Evolutionary conservation across 345 rosid species (phyloP).

Genomic region (Chamaenerion angustifolium): DNA sequence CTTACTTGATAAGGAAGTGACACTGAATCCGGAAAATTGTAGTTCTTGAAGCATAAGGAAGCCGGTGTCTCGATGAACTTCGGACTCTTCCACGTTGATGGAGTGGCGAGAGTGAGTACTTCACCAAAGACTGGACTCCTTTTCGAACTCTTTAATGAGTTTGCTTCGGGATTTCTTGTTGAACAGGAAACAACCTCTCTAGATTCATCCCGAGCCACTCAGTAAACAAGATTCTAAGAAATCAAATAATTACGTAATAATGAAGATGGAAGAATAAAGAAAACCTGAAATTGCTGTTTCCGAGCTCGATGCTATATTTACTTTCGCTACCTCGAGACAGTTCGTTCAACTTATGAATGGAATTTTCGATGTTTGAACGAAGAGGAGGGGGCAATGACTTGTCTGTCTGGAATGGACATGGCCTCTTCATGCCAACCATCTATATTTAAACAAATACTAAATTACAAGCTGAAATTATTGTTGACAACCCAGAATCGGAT

Average conservation of each 20-base stretch:
- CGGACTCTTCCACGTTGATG: constrained; percentile 12
- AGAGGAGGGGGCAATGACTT: constrained; percentile 16
- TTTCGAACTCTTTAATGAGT: constrained; percentile 13
- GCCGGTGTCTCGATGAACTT: constrained; percentile 13
- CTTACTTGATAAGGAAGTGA: constrained; percentile 30
- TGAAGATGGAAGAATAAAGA: not conserved
- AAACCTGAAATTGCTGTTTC: constrained; percentile 24
- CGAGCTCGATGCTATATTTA: constrained; percentile 14
- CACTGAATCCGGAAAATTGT: constrained; percentile 16
- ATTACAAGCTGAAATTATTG: too few relatives aligned
- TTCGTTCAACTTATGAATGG: constrained; percentile 24
- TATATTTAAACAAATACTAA: constrained; percentile 18
- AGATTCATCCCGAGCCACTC: constrained; percentile 1
- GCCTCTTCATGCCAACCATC: constrained; percentile 43
- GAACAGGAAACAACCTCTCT: constrained; percentile 23
- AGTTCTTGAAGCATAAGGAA: constrained; percentile 9
- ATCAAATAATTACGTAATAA: not conserved
- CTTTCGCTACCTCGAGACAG: constrained; percentile 15
- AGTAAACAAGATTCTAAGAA: not conserved
- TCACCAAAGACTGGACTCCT: constrained; percentile 14
- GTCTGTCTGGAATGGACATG: constrained; percentile 30
- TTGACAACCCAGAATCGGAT: too few relatives aligned
- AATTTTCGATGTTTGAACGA: constrained; percentile 15
- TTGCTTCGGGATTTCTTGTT: constrained; percentile 14
- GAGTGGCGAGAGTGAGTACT: constrained; percentile 41